These are phyloP conservation scores for Chlorella sp. DNA, from an alignment of 139 green algal species.

Conservation along the genomic window DNA sequence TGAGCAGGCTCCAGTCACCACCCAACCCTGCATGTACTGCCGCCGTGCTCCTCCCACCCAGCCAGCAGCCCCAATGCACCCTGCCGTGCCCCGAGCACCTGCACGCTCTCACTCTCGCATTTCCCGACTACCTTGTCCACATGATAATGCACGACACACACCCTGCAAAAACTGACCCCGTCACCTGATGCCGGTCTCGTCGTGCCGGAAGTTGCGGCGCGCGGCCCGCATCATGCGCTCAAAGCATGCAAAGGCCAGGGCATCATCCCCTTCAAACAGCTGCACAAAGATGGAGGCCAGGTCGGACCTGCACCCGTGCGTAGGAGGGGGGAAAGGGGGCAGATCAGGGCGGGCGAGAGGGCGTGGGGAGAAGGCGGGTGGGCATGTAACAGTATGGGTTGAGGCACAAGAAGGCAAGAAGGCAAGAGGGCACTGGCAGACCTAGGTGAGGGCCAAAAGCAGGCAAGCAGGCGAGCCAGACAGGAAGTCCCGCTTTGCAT, in stretches of 20 bases:
- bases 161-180: too few relatives aligned
- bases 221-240: constrained; percentile 76
- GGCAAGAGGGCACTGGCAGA: neutral
- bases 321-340: neutral
- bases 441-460: too few relatives aligned
- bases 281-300: constrained; percentile 84
- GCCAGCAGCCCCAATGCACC: too few relatives aligned
- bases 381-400: neutral
- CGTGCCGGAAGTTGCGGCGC: constrained; percentile 76
- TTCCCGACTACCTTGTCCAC: too few relatives aligned
- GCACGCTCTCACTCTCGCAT: too few relatives aligned
- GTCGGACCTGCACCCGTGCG: constrained; percentile 54
- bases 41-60: neutral
- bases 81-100: too few relatives aligned
- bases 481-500: too few relatives aligned
- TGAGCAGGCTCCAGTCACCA: neutral
- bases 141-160: too few relatives aligned
- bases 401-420: neutral
- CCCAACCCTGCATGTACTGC: neutral
- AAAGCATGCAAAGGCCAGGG: constrained; percentile 89
- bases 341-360: neutral
- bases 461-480: too few relatives aligned
- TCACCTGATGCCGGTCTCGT: constrained; percentile 77
- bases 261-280: constrained; percentile 79
- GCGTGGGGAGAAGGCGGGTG: neutral